These are phyloP conservation scores for Aquilaria agallochum DNA, from an alignment of 441 rosid species.

Conservation along the genomic window DNA sequence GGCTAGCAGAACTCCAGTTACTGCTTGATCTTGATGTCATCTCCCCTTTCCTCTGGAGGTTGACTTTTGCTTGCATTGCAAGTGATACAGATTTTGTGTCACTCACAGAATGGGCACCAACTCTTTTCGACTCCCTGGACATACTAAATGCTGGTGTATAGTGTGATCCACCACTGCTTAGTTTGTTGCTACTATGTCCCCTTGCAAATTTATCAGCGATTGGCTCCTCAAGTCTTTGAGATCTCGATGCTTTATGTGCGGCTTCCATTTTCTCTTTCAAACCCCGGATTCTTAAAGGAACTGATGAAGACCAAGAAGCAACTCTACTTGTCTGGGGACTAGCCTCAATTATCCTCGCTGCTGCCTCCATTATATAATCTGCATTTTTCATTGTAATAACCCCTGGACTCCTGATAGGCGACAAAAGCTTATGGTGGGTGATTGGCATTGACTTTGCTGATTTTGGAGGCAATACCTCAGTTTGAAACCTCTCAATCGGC, in stretches of 20 bases:
- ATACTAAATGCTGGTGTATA: constrained; percentile 20
- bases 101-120: constrained; percentile 26
- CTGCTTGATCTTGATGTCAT: constrained; percentile 20
- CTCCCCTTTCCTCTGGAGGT: constrained; percentile 39
- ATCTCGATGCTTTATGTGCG: constrained; percentile 37
- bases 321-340: constrained; percentile 43
- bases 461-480: constrained; percentile 76
- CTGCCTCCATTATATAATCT: constrained; percentile 70
- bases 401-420: constrained; percentile 72
- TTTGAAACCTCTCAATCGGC: constrained; percentile 74
- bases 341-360: constrained; percentile 71
- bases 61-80: constrained; percentile 38
- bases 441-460: constrained; percentile 64
- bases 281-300: constrained; percentile 69
- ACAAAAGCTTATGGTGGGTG: constrained; percentile 69
- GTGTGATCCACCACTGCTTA: constrained; percentile 19
- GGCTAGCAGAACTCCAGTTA: constrained; percentile 23
- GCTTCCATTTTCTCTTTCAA: constrained; percentile 81
- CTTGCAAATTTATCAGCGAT: constrained; percentile 22
- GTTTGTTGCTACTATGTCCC: constrained; percentile 32
- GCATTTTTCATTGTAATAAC: constrained; percentile 48
- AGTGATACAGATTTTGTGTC: constrained; percentile 42
- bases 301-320: constrained; percentile 44
- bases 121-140: constrained; percentile 22
- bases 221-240: constrained; percentile 30